These are phyloP conservation scores for Brassica cretica DNA, from an alignment of 345 rosid species.

Conservation along the genomic window DNA sequence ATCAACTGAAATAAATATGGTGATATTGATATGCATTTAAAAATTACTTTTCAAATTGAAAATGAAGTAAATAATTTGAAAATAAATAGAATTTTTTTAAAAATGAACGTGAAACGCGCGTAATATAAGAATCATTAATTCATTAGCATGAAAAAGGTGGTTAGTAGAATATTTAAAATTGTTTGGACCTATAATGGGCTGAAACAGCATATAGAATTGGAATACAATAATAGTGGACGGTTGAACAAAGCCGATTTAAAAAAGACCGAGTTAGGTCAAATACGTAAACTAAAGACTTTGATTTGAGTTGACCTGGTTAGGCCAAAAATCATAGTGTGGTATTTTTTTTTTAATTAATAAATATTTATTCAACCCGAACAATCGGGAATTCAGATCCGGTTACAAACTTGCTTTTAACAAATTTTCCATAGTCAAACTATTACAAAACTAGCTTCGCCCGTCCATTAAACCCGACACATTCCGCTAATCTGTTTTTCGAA, in stretches of 20 bases:
- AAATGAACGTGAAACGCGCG: neutral
- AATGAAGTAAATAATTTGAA: neutral
- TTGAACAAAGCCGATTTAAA: neutral
- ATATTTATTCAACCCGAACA: no score
- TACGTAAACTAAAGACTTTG: slow-evolving; percentile 17
- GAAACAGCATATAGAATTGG: neutral
- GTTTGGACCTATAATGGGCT: neutral
- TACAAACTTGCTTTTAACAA: no score
- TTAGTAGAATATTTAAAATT: neutral
- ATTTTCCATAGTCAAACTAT: no score
- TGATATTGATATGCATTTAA: neutral
- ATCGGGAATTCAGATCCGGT: no score
- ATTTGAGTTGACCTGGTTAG: neutral
- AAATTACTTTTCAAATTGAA: neutral
- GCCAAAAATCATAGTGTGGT: neutral
- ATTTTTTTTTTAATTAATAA: no score
- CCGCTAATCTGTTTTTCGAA: no score
- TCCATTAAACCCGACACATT: no score
- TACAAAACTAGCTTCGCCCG: no score
- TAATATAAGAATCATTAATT: neutral
- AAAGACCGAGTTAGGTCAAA: slow-evolving; percentile 17
- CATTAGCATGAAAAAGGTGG: neutral
- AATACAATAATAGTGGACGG: neutral
- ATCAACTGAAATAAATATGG: no score
- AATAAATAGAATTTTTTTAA: neutral